A percentile compares a stretch with the other conserved stretches of the same genome.
These are phyloP conservation scores for Neofusicoccum sp. DNA, from an alignment of 2,329 filamentous ascomycete genomes.

Conservation along the genomic window DNA sequence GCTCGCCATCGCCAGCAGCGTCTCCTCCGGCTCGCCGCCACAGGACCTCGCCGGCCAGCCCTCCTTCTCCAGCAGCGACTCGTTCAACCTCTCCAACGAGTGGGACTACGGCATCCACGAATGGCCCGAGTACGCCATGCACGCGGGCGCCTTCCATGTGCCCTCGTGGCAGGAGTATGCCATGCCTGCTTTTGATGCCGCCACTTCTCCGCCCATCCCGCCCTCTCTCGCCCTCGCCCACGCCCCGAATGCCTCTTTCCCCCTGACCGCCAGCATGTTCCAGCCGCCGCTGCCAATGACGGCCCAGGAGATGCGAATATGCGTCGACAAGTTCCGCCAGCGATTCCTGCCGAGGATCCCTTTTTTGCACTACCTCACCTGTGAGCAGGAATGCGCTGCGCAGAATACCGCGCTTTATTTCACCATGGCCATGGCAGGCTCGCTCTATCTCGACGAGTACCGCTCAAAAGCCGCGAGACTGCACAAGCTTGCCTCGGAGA, in stretches of 20 bases:
- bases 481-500: slow-evolving; percentile 12
- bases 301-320: slow-evolving; percentile 10
- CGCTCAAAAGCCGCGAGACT: slow-evolving; percentile 11
- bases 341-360: slow-evolving; percentile 13
- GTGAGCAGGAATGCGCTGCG: slow-evolving; percentile 6
- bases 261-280: not conserved
- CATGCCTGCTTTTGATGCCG: slow-evolving; percentile 15
- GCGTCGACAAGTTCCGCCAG: slow-evolving; percentile 10
- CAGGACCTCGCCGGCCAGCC: not conserved
- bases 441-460: slow-evolving; percentile 19
- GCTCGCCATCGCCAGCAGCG: not conserved
- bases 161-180: slow-evolving; percentile 19
- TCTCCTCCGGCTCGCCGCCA: not conserved
- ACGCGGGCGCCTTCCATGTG: not conserved
- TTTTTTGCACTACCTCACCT: slow-evolving; percentile 15
- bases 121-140: slow-evolving; percentile 14
- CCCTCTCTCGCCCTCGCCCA: slow-evolving; percentile 20
- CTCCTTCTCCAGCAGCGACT: not conserved
- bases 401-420: slow-evolving; percentile 13
- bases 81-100: slow-evolving; percentile 17
- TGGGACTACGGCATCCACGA: slow-evolving; percentile 17
- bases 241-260: slow-evolving; percentile 9
- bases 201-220: not conserved
- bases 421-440: slow-evolving; percentile 17
- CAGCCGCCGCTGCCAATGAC: slow-evolving; percentile 1